A percentile compares a stretch with the other conserved stretches of the same genome.
Evolutionary conservation across 2,329 filamentous ascomycete species (phyloP).

Genomic region (Corynespora cassiicola): DNA sequence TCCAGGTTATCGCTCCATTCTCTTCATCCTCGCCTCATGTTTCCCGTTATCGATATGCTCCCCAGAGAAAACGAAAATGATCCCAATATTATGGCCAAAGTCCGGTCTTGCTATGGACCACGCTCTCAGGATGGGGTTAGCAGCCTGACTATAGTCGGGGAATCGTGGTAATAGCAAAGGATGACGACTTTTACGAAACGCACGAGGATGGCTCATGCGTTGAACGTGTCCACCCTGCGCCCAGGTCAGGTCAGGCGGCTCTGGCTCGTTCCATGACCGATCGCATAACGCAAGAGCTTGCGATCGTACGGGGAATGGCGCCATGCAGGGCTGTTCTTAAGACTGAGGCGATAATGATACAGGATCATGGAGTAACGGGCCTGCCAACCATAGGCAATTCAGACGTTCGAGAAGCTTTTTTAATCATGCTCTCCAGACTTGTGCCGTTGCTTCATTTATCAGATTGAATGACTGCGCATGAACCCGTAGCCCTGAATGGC

Average conservation of each 20-base stretch:
- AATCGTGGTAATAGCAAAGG: slow-evolving; percentile 18
- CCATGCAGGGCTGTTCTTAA: slow-evolving; percentile 19
- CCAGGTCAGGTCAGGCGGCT: slow-evolving; percentile 31
- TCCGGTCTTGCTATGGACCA: no score
- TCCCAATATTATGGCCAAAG: no score
- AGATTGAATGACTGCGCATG: slow-evolving; percentile 24
- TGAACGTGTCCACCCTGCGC: slow-evolving; percentile 18
- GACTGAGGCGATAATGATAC: slow-evolving; percentile 21
- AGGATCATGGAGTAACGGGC: slow-evolving; percentile 35
- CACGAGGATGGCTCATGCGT: slow-evolving; percentile 18
- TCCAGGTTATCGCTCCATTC: no score
- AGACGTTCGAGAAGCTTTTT: slow-evolving; percentile 36
- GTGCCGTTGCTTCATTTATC: slow-evolving; percentile 15
- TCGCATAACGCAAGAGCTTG: slow-evolving; percentile 22
- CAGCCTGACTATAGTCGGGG: slow-evolving; percentile 21
- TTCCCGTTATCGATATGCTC: no score
- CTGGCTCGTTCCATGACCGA: slow-evolving; percentile 16
- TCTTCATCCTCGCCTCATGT: no score
- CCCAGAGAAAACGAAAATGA: no score
- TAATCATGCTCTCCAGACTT: slow-evolving; percentile 22
- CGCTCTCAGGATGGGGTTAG: no score
- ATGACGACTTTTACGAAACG: slow-evolving; percentile 18
- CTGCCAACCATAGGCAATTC: slow-evolving; percentile 25
- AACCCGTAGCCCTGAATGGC: slow-evolving; percentile 17
- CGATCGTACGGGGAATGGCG: slow-evolving; percentile 14